Evolutionary conservation across 805 yeast genomes (phyloP), one percentile per base, ranked within the genome.

Genomic region (Candida methanosorbosa): DNA sequence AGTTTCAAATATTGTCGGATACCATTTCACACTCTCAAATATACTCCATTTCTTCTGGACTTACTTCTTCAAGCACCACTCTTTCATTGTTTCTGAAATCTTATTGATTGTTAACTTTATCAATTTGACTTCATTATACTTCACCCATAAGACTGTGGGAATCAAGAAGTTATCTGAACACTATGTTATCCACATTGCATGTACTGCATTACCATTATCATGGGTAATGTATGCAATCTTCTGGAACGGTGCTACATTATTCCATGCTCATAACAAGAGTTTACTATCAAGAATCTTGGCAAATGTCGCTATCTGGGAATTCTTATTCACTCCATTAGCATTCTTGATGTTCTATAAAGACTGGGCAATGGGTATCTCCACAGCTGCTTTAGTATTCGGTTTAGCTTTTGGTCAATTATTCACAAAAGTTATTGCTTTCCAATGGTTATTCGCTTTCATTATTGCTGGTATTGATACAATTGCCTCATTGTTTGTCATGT

Each of bases 171-270:
- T 75, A 32, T 41, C 59, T 35, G 66, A 64, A 39, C 77, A 78
- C 72, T 42, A 75, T 21, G 56, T 74, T 26, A 62, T 81, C 34
- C 94, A 85, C 57, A 57, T 77, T 44, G 70, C 90, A 13, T 67
- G 69, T 12, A 69, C 75, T 9, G 84, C 88, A 0, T 45, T 82
- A 46, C 94, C 95, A 12, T 55, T 81, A 36, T 66, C 81, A 22
- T 85, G 94, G 94, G 58, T 78, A 25, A 52, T 81, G 38, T 81
- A 76, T 49, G 78, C 77, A 18, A 52, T 84, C 26, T 81, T 83
- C 64, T 85, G 94, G 94, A 81, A 81, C 50, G 94, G 94, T 30
- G 87, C 94, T 2, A 80, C 79, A 20, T 53, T 80, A 52, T 72
- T 78, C 60, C 81, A 78, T 40, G 72, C 81, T 11, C 70, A 70